Evolutionary conservation across 805 yeast species (phyloP).

Genomic region (Teunomyces kruisii): DNA sequence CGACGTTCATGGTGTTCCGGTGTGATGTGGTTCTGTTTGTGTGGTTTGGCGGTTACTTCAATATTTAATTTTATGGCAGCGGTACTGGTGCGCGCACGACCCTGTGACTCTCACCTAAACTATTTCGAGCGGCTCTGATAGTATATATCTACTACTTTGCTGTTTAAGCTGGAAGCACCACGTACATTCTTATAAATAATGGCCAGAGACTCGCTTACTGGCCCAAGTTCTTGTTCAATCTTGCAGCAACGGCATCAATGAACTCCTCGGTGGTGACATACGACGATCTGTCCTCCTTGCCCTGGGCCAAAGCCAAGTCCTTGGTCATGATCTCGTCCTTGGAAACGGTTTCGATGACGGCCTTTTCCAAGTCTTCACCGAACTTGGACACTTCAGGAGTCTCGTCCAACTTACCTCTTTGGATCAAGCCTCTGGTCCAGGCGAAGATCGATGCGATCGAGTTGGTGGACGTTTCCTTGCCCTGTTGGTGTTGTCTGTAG

Average conservation of each 20-base stretch:
- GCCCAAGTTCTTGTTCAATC: slow-evolving; percentile 42
- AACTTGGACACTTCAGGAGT: slow-evolving; percentile 71
- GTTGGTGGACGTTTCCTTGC: slow-evolving; percentile 80
- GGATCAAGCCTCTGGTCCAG: slow-evolving; percentile 81
- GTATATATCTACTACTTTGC: no score
- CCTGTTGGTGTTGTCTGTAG: slow-evolving; percentile 77
- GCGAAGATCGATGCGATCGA: slow-evolving; percentile 85
- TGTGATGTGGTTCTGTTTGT: neutral
- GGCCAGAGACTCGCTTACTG: neutral
- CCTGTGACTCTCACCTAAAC: no score
- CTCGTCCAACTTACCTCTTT: slow-evolving; percentile 73
- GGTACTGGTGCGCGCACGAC: slow-evolving; percentile 1
- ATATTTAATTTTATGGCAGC: neutral
- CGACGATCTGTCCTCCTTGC: slow-evolving; percentile 57
- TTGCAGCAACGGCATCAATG: slow-evolving; percentile 70
- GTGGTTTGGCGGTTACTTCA: neutral
- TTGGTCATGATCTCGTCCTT: slow-evolving; percentile 78
- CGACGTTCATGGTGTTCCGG: slow-evolving; percentile 35
- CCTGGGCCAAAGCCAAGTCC: slow-evolving; percentile 74
- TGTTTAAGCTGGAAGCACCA: neutral
- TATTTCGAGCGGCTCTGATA: no score
- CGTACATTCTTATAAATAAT: neutral
- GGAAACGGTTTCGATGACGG: slow-evolving; percentile 71
- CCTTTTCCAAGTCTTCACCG: slow-evolving; percentile 62
- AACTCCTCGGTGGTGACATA: slow-evolving; percentile 77